Percentiles rank a stretch among this genome's conserved stretches.
Evolutionary conservation across 2,329 filamentous ascomycete genomes (phyloP).

Genomic region (Neofusicoccum sp.): DNA sequence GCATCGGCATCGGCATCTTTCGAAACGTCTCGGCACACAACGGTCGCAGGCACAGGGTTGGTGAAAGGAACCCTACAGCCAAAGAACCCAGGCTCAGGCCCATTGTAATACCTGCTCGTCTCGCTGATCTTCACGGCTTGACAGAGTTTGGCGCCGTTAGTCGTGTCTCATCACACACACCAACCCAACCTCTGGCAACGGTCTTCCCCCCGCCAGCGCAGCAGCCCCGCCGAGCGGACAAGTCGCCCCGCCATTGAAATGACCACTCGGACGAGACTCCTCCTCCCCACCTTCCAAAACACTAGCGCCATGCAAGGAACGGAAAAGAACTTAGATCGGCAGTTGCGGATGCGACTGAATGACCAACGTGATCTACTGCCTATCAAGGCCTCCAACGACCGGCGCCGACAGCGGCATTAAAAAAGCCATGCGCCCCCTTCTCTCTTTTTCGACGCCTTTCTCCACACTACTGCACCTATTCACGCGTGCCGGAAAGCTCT

Average conservation of each 20-base stretch:
- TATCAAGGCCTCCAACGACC: not conserved
- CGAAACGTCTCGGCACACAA: not conserved
- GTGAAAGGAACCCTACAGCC: not conserved
- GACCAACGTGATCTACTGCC: not conserved
- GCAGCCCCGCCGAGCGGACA: not conserved
- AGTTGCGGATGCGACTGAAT: not conserved
- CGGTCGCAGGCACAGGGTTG: not conserved
- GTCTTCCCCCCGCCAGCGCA: conserved; percentile 1
- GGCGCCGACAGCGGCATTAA: not conserved
- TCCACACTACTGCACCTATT: not conserved
- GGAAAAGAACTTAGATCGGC: conserved; percentile 11
- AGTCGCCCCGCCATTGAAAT: not conserved
- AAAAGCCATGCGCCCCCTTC: not conserved
- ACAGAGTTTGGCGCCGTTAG: not conserved
- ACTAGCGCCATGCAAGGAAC: not conserved
- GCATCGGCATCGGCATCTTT: not conserved
- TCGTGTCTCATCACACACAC: not conserved
- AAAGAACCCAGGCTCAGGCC: conserved; percentile 2
- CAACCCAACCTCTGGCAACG: not conserved
- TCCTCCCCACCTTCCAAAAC: conserved; percentile 13
- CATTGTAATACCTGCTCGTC: not conserved
- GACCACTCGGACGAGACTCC: not conserved
- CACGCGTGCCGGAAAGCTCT: no score
- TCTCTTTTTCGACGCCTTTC: not conserved
- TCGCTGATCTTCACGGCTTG: no score